A percentile compares a stretch with the other conserved stretches of the same genome.
These are phyloP conservation scores for Chrysochromulina parva DNA, from an alignment of 78 protist species.

Conservation along the genomic window DNA sequence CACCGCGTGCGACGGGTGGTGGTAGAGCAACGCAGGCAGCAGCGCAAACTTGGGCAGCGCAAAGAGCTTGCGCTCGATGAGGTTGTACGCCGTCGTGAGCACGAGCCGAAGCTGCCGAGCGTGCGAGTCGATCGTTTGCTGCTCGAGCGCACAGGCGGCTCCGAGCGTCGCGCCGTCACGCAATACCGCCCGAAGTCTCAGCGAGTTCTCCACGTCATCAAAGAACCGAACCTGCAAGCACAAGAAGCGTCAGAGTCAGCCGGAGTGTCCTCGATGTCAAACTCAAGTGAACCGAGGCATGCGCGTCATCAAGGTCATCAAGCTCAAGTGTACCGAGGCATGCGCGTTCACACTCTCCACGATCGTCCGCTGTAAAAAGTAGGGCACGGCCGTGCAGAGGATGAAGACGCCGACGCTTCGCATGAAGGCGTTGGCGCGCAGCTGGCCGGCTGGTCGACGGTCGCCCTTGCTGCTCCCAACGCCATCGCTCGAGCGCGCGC, in stretches of 20 bases:
- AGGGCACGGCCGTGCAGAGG: not conserved
- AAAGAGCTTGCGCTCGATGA: conserved; percentile 31
- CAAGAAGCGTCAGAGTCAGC: not conserved
- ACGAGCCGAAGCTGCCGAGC: not conserved
- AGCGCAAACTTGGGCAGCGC: conserved; percentile 25
- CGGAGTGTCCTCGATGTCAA: not conserved
- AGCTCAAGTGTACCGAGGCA: not conserved
- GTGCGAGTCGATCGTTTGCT: not conserved
- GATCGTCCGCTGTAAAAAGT: not conserved
- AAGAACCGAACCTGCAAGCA: not conserved
- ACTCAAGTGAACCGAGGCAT: no score
- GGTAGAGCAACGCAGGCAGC: not conserved
- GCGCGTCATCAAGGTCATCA: not conserved
- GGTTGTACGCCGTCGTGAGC: not conserved
- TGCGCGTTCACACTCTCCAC: not conserved
- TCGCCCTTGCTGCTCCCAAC: no score
- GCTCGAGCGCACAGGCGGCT: not conserved
- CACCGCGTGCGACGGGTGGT: not conserved
- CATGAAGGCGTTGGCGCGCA: not conserved
- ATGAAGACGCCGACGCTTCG: not conserved
- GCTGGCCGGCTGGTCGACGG: no score
- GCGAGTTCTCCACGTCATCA: not conserved
- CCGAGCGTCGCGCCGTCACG: not conserved
- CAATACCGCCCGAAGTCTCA: not conserved
- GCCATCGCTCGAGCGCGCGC: no score